Percentiles rank a stretch among this genome's conserved stretches.
These are phyloP conservation scores for Hylodesmum podocarpum DNA, from an alignment of 306 rosid species.

Conservation along the genomic window DNA sequence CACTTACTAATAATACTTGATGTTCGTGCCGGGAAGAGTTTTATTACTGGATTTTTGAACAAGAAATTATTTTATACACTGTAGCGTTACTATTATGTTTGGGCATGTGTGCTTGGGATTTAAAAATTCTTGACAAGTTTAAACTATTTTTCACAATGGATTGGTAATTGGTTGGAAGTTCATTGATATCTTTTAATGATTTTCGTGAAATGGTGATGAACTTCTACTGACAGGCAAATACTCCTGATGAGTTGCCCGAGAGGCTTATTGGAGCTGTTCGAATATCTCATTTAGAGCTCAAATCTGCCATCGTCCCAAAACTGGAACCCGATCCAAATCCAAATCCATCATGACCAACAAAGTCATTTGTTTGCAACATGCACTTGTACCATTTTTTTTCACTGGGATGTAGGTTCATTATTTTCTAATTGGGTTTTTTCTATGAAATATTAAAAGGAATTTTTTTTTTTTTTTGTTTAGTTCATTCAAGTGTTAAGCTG, in stretches of 20 bases:
- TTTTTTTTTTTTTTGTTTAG: not conserved
- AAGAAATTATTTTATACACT: not conserved
- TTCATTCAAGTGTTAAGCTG: slow-evolving; percentile 30
- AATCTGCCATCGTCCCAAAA: slow-evolving; percentile 73
- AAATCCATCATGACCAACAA: slow-evolving; percentile 59
- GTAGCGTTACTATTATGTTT: not conserved
- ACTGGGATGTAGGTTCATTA: slow-evolving; percentile 44
- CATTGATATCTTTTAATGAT: not conserved
- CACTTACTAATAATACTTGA: slow-evolving; percentile 2
- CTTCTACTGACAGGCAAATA: slow-evolving; percentile 65
- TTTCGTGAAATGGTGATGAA: slow-evolving; percentile 30
- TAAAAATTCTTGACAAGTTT: not conserved
- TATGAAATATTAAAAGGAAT: slow-evolving; percentile 28
- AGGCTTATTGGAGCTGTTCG: slow-evolving; percentile 96
- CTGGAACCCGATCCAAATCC: slow-evolving; percentile 69
- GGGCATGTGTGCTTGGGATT: not conserved
- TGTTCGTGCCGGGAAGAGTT: not conserved
- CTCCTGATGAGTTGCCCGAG: slow-evolving; percentile 88
- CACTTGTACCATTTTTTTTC: slow-evolving; percentile 41
- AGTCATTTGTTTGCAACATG: slow-evolving; percentile 54
- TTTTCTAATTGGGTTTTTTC: slow-evolving; percentile 37
- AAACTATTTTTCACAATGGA: not conserved
- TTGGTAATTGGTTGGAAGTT: slow-evolving; percentile 22
- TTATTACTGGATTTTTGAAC: not conserved
- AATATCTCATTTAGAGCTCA: slow-evolving; percentile 77